Base-by-base conservation (phyloP, 345 rosid species). In the Pistacia atlantica region DNA sequence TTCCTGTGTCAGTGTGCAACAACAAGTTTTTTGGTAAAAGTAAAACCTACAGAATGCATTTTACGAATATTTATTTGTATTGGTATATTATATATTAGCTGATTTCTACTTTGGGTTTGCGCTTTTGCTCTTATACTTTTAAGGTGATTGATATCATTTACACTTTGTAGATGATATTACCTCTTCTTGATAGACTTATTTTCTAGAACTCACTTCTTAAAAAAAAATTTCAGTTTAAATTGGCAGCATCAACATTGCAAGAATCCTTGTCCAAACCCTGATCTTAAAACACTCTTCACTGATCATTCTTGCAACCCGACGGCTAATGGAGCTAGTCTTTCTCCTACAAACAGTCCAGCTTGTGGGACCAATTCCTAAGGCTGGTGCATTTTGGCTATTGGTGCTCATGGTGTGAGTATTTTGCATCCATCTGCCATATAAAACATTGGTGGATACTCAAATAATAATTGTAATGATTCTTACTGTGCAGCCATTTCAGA, bases 181-280 rank as follows among this genome's bases (percentile, higher is more conserved):
- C 57, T 64, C 66, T 8, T 45, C n/a, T 35, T 66, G 51, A 4
- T 67, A 37, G 46, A 55, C 11, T 11, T 60, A 22, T 13, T 60
- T 80, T 65, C 38, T 75, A 61, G 79, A 55, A 58, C 77, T 78
- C 68, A 31, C 78, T 63, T 57, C 8, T 76, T 1, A 33, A 17
- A 56, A 31, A 35, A 46, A 80, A 25, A 25, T 25, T 79, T 76
- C 95, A 92, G 98, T 85, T 83, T 94, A 76, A 94, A 94, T 75
- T 94, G 97, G 98, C 97, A 94, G 83, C 98, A 94, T 75, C 98
- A 94, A 80, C 93, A 92, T 63, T 94, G 98, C 80, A 94, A 94
- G 86, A 94, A 92, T 77, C 98, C 98, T 37, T 87, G 94, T 80
- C 81, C 93, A 62, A 94, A 94, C 78, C 98, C 98, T 73, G 98